These are phyloP conservation scores for Corniculantispora saksenae DNA, from an alignment of 2,329 filamentous ascomycete genomes.

Conservation along the genomic window DNA sequence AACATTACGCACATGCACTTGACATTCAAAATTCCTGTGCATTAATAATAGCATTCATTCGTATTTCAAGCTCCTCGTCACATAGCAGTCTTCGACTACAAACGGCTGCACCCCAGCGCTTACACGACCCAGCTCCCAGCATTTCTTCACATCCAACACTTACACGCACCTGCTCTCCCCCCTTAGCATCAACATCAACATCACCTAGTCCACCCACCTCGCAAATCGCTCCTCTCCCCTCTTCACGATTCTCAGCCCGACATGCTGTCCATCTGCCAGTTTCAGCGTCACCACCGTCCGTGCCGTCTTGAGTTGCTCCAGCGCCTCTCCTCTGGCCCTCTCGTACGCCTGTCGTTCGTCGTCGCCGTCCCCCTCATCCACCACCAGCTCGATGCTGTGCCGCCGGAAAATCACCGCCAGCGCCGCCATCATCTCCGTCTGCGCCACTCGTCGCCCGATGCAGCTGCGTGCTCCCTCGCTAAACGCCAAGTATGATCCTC, in stretches of 20 bases:
- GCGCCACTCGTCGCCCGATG: conserved; percentile 58
- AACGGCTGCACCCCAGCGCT: no score
- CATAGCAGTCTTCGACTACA: no score
- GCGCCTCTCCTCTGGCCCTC: conserved; percentile 57
- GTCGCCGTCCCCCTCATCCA: conserved; percentile 55
- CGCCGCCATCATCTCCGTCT: conserved; percentile 58
- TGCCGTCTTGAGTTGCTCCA: conserved; percentile 54
- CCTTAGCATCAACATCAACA: not conserved
- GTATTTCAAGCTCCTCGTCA: no score
- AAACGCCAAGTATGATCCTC: conserved; percentile 61
- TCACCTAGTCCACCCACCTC: not conserved
- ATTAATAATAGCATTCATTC: no score
- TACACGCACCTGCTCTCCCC: not conserved
- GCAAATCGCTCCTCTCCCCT: conserved; percentile 70
- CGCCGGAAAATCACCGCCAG: conserved; percentile 57
- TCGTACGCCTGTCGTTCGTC: conserved; percentile 34
- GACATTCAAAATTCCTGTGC: no score
- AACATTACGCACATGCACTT: no score
- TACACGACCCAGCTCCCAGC: no score
- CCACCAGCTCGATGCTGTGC: conserved; percentile 70
- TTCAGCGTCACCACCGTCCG: conserved; percentile 71
- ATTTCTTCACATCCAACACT: not conserved
- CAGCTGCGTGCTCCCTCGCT: conserved; percentile 60
- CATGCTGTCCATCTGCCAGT: conserved; percentile 57
- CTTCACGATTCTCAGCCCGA: conserved; percentile 68